Conservation (phyloP, 164 flowering plant species). For the Warburgia ugandensis region DNA sequence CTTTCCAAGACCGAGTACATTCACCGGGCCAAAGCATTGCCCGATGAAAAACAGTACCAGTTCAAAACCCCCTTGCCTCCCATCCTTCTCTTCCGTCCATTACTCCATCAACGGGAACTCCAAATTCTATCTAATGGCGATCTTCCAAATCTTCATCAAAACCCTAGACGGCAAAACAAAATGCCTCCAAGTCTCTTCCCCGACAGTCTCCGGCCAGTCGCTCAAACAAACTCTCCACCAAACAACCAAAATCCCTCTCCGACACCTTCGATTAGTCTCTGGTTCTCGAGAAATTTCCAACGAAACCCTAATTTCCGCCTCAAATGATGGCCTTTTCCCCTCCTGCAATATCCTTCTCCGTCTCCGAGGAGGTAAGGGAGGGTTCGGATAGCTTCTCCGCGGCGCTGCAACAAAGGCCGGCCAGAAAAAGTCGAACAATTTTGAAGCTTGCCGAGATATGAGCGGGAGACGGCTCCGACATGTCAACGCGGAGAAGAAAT, state of each 20-base stretch:
- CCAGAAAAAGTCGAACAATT: constrained; percentile 94
- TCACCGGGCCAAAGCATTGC: no score
- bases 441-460: constrained; percentile 97
- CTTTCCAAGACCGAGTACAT: no score
- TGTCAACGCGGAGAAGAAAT: constrained; percentile 89
- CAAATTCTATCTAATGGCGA: no score
- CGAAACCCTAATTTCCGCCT: constrained; percentile 21
- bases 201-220: constrained; percentile 22
- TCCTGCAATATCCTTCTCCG: constrained; percentile 39
- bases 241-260: constrained; percentile 39
- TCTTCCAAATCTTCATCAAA: constrained; percentile 43
- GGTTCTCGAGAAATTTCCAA: constrained; percentile 21
- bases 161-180: constrained; percentile 44
- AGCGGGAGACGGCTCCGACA: constrained; percentile 87
- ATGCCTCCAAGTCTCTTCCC: constrained; percentile 33
- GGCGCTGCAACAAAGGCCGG: constrained; percentile 98
- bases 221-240: constrained; percentile 28
- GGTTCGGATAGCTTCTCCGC: constrained; percentile 88
- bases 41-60: no score
- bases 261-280: constrained; percentile 34
- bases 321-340: constrained; percentile 18
- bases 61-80: no score
- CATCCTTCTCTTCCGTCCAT: no score
- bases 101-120: no score
- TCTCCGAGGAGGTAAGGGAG: constrained; percentile 87